These are phyloP conservation scores for Corymbia citriodora DNA, from an alignment of 441 rosid genomes.

Conservation along the genomic window DNA sequence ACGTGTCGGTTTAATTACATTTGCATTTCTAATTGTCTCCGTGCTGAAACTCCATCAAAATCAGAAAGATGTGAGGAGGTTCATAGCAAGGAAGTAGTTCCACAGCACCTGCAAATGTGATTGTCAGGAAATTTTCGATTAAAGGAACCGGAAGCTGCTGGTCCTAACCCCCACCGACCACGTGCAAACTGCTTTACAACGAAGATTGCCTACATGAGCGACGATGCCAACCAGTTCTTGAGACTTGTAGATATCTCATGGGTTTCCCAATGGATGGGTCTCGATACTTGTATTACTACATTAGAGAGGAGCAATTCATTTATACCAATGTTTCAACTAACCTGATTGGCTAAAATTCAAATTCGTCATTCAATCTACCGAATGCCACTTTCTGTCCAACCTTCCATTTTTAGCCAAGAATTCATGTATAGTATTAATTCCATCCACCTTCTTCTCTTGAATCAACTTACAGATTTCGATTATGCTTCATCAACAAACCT, in stretches of 20 bases:
- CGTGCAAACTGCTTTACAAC: not conserved
- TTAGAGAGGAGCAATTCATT: not conserved
- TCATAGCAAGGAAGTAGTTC: not conserved
- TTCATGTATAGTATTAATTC: rapidly evolving
- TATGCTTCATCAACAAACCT: not conserved
- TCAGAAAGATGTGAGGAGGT: not conserved
- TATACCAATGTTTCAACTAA: not conserved
- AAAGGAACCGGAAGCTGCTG: not conserved
- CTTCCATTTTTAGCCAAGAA: not conserved
- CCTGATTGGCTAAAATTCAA: not conserved
- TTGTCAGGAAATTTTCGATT: not conserved
- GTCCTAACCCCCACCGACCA: not conserved
- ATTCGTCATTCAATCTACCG: not conserved
- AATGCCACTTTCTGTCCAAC: rapidly evolving
- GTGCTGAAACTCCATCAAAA: not conserved
- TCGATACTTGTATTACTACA: rapidly evolving
- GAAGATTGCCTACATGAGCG: rapidly evolving
- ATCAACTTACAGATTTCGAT: not conserved
- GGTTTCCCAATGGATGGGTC: not conserved
- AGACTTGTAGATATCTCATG: not conserved
- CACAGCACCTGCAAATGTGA: not conserved
- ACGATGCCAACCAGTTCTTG: not conserved
- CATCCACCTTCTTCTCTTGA: not conserved
- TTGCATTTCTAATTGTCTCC: not conserved
- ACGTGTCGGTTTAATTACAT: not conserved